A percentile compares a stretch with the other conserved stretches of the same genome.
phyloP scores from a whole-genome alignment of 2,329 filamentous ascomycete species.

The Arthroderma sp. region DNA sequence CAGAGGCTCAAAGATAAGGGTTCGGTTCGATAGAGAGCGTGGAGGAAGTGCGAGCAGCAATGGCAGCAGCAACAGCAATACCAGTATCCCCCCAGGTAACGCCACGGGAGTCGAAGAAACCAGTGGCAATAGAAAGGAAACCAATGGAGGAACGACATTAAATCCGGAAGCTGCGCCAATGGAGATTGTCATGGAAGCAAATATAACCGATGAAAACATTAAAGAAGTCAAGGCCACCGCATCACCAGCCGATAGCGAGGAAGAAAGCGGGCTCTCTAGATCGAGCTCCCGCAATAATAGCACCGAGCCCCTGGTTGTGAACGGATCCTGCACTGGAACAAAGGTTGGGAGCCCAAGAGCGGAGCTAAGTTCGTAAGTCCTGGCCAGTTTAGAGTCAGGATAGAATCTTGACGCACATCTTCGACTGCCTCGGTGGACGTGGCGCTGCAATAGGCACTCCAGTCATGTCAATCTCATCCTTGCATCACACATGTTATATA shows the following conservation, averaged over 20 bases:
- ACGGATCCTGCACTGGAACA: slow-evolving; percentile 19
- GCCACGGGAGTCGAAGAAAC: not conserved
- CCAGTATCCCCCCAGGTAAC: not conserved
- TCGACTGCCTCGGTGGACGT: too few species aligned
- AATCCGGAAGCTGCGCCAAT: not conserved
- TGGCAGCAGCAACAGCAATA: not conserved
- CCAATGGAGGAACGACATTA: too few species aligned
- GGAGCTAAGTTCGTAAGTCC: not conserved
- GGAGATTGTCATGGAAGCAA: not conserved
- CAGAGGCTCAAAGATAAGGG: slow-evolving; percentile 21
- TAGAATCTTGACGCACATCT: too few species aligned
- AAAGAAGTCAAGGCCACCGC: not conserved
- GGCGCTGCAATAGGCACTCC: too few species aligned
- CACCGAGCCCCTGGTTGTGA: slow-evolving; percentile 21
- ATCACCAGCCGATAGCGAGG: slow-evolving; percentile 5
- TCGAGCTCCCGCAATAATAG: slow-evolving; percentile 9
- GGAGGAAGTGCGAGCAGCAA: slow-evolving; percentile 5
- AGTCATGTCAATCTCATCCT: too few species aligned
- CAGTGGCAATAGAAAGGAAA: not conserved
- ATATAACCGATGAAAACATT: slow-evolving; percentile 1
- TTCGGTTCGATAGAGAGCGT: slow-evolving; percentile 20
- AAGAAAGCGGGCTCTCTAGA: not conserved
- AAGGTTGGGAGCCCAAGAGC: slow-evolving; percentile 6
- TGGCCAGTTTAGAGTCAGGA: too few species aligned
- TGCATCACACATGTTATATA: too few species aligned